Evolutionary conservation across 345 rosid species (phyloP), one percentile per base, ranked within the genome.

Genomic region (Citrus inodora): DNA sequence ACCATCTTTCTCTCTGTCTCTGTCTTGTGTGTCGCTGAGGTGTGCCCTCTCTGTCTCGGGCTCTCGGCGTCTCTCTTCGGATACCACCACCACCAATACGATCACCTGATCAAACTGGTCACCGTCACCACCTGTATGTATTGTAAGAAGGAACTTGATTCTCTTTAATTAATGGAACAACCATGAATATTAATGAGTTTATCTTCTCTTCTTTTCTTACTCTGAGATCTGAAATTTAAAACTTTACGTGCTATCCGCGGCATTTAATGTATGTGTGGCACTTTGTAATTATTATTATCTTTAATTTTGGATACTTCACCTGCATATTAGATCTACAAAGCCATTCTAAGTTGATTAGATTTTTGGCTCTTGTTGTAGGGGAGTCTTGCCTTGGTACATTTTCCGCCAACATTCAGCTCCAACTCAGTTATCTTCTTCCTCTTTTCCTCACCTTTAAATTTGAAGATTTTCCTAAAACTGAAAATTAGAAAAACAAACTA

Each of bases 211-310:
- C 59, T 32, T 14, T 25, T 70, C 61, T 2, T 11, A 13, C 9
- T 66, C 55, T 46, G 73, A 76, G 79, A 67, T 76, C 73, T 67
- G 65, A 76, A 55, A 55, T 28, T 75, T 46, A 21, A 4, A 60
- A 61, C 77, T 40, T 74, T 40, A 42, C 13, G 2, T 8, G 58
- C 65, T n/a, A 1, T 59, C 58, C 22, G 71, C 4, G 14, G 25
- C 40, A 27, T 48, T 53, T 51, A 46, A 46, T 46, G 51, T 46
- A 46, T 46, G 16, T 33, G 17, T 73, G 4, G 55, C 67, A 60
- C 19, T 53, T 53, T 53, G 22, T 53, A 16, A 53, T 53, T 53
- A 53, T 1, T 5, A 53, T 53, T 53, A 53, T 59, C 11, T 59
- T 8, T n/a, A 59, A 59, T 24, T 59, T 59, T 59, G 62, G 62